Evolutionary conservation across 305 asterid genomes (phyloP).

Genomic region (Plantago coronopus): DNA sequence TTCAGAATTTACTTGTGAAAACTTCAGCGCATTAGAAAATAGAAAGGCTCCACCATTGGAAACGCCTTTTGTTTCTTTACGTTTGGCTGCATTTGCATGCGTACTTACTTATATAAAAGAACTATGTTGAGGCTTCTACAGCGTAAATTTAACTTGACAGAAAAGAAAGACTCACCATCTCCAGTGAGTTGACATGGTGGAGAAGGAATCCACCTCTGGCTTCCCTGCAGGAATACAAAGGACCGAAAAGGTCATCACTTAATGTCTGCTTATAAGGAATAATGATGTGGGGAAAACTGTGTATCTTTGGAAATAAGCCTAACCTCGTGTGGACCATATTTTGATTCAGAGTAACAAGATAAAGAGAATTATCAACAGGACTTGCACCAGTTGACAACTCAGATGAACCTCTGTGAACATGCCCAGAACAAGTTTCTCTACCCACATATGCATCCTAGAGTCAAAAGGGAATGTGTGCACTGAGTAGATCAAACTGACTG

Average conservation of each 20-base stretch:
- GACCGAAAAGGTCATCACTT: background rate
- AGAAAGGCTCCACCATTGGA: too few relatives aligned
- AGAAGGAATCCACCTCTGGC: conserved; percentile 43
- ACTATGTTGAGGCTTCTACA: background rate
- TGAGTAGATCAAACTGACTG: too few relatives aligned
- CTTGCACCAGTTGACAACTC: conserved; percentile 7
- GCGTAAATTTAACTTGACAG: background rate
- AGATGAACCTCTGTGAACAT: conserved; percentile 13
- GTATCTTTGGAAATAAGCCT: too few relatives aligned
- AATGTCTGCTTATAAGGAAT: background rate
- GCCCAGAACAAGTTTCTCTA: conserved; percentile 22
- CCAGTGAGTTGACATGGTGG: conserved; percentile 45
- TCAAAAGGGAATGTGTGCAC: conserved; percentile 3
- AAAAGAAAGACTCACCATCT: conserved; percentile 39
- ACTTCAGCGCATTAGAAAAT: too few relatives aligned
- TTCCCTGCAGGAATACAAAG: conserved; percentile 28
- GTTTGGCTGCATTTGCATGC: background rate
- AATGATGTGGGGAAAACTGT: too few relatives aligned
- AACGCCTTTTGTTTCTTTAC: background rate
- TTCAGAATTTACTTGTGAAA: too few relatives aligned
- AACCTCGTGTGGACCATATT: conserved; percentile 30
- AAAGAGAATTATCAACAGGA: conserved; percentile 30
- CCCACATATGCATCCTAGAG: conserved; percentile 50
- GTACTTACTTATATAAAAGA: background rate
- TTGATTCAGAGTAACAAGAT: conserved; percentile 31